Evolutionary conservation across 192 early-diverging fungal genomes (phyloP).

Genomic region (Podila horticola): DNA sequence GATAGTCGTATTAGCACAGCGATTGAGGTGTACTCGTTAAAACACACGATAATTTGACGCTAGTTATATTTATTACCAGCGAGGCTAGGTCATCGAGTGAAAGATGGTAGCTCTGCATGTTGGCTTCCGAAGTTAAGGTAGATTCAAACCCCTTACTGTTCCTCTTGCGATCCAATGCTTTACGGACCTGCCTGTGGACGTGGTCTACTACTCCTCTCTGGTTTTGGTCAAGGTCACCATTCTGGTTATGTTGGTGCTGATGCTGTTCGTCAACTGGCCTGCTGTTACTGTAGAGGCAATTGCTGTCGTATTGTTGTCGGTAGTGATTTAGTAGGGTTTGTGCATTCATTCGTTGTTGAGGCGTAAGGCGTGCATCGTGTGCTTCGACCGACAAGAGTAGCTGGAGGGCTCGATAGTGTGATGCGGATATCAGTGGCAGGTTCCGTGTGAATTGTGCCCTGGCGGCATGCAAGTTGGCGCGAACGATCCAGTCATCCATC

Average conservation of each 20-base stretch:
- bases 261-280: background rate
- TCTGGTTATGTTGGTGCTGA: background rate
- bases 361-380: constrained; percentile 25
- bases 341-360: constrained; percentile 35
- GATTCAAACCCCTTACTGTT: constrained; percentile 15
- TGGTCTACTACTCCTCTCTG: constrained; percentile 17
- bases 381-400: constrained; percentile 39
- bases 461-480: constrained; percentile 26
- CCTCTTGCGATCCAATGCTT: constrained; percentile 19
- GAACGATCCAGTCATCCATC: constrained; percentile 24
- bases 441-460: constrained; percentile 9
- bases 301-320: constrained; percentile 21
- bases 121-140: background rate
- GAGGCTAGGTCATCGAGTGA: constrained; percentile 11
- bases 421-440: constrained; percentile 34
- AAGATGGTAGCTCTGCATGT: constrained; percentile 14
- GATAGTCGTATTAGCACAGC: background rate
- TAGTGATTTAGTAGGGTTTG: constrained; percentile 28
- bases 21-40: background rate
- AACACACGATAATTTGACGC: background rate
- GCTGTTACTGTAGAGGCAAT: constrained; percentile 11
- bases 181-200: constrained; percentile 11
- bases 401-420: constrained; percentile 27
- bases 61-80: constrained; percentile 3
- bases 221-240: background rate